Evolutionary conservation across 345 rosid genomes (phyloP).

Genomic region (Angophora floribunda): DNA sequence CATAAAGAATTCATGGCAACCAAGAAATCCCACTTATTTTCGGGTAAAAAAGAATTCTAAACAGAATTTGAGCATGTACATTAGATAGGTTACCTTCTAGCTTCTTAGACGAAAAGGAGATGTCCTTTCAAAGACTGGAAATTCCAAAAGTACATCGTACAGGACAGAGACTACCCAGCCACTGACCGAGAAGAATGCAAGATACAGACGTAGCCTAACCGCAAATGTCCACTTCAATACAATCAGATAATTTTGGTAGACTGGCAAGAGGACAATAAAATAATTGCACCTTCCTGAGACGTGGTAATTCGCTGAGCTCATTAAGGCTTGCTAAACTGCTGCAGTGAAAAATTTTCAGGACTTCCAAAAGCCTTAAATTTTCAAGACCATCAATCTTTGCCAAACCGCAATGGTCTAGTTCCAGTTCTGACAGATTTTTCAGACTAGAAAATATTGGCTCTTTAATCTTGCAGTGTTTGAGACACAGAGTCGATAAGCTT

Average conservation of each 20-base stretch:
- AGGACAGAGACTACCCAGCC: too few species aligned
- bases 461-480: background rate
- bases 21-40: too few species aligned
- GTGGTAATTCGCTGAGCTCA: background rate
- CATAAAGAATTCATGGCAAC: too few species aligned
- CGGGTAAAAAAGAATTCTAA: too few species aligned
- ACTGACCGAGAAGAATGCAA: too few species aligned
- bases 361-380: background rate
- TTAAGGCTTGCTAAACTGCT: background rate
- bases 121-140: too few species aligned
- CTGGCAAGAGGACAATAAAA: fast-evolving
- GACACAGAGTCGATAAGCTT: background rate
- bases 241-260: background rate
- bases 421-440: background rate
- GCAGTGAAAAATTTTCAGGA: background rate
- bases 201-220: too few species aligned
- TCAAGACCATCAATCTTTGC: background rate
- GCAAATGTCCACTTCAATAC: background rate
- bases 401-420: background rate
- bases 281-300: background rate
- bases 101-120: too few species aligned
- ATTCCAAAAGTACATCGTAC: too few species aligned
- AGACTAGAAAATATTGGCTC: background rate
- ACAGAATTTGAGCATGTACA: too few species aligned
- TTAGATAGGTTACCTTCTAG: too few species aligned